Conservation (phyloP, 768 basidiomycete genomes). For the Tubosaeta sp. region DNA sequence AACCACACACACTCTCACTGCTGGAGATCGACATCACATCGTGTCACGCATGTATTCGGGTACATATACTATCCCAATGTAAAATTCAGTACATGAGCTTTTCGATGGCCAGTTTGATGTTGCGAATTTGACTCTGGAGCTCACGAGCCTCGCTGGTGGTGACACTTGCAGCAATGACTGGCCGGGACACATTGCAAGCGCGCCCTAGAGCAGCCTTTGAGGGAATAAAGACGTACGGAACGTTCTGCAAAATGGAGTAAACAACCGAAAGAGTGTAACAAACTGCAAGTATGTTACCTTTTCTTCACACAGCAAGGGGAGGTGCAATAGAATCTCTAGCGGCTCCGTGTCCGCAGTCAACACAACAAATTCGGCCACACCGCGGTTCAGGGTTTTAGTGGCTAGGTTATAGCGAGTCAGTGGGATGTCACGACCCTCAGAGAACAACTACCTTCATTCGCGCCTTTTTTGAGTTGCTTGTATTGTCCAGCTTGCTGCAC, state of each 20-base stretch:
- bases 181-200: constrained; percentile 91
- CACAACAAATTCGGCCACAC: constrained; percentile 96
- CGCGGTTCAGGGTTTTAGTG: constrained; percentile 97
- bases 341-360: constrained; percentile 97
- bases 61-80: constrained; percentile 8
- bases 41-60: constrained; percentile 8
- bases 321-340: constrained; percentile 94
- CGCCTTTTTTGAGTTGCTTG: constrained; percentile 98
- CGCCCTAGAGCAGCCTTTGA: constrained; percentile 94
- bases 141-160: constrained; percentile 96
- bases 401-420: constrained; percentile 43
- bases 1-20: not conserved
- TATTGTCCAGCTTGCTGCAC: constrained; percentile 95
- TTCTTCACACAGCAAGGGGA: constrained; percentile 96
- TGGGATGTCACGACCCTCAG: not conserved
- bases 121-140: constrained; percentile 82
- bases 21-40: not conserved
- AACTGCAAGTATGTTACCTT: constrained; percentile 52
- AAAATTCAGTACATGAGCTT: constrained; percentile 47
- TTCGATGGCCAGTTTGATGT: constrained; percentile 80
- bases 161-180: constrained; percentile 92
- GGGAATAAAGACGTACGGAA: constrained; percentile 92
- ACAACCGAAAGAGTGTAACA: not conserved
- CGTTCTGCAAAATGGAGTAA: constrained; percentile 56
- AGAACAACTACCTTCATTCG: constrained; percentile 76